Evolutionary conservation across 2,329 filamentous ascomycete species (phyloP).

Genomic region (Apiospora marii): DNA sequence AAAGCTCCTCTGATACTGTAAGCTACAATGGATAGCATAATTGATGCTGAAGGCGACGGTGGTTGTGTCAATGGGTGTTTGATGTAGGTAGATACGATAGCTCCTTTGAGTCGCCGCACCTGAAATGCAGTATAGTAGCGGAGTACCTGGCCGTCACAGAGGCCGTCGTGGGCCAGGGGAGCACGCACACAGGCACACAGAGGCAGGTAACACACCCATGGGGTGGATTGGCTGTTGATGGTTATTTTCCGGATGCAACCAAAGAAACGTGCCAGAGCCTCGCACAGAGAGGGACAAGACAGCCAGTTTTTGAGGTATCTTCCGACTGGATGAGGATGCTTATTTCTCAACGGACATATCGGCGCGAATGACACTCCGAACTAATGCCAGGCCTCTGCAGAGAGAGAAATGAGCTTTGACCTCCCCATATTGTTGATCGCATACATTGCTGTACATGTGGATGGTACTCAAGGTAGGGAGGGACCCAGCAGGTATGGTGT

Average conservation of each 20-base stretch:
- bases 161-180: conserved; percentile 2
- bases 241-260: conserved; percentile 20
- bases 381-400: conserved; percentile 1
- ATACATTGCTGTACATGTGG: not conserved
- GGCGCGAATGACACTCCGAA: conserved; percentile 9
- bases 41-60: not conserved
- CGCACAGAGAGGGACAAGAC: not conserved
- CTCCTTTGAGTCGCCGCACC: not conserved
- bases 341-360: conserved; percentile 9
- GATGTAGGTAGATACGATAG: not conserved
- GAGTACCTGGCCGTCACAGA: not conserved
- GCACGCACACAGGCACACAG: not conserved
- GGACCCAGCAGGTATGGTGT: not conserved
- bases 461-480: not conserved
- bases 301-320: not conserved
- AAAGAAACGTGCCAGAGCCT: conserved; percentile 6
- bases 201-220: not conserved
- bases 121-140: not conserved
- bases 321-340: conserved; percentile 16
- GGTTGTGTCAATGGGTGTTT: not conserved
- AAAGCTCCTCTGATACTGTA: not conserved
- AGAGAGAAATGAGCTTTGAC: conserved; percentile 4
- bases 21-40: not conserved
- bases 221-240: not conserved
- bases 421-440: not conserved